Base-by-base conservation (phyloP, 1,284 basidiomycete species). In the Inonotus obliquus region DNA sequence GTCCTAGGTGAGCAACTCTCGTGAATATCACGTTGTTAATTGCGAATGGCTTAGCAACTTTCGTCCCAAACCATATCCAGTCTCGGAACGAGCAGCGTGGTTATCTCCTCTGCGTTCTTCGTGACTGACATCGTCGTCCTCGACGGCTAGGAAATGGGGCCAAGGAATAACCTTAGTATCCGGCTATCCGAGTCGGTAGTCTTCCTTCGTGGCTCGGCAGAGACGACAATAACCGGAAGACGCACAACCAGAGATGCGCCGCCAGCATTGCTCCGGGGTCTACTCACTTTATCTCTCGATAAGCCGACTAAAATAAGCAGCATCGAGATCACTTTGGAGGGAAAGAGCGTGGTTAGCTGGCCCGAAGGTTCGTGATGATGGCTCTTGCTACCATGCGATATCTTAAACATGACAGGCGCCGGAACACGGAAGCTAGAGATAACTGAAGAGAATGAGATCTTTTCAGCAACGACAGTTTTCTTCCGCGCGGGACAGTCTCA, bases 271-370 rank as follows among this genome's bases (percentile, higher is more conserved):
- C 79, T 99, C 35, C 82, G 96, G 44, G 96, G 95, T n/a, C 77
- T 98, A 11, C 80, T 98, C 62, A 89, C 87, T 1, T 78, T 99
- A 49, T 84, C 85, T 11, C 79, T 98, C 32, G 78, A 79, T 53
- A 96, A 96, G 71, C 86, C 95, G 0, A 94, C 87, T 44, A 87
- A 89, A 71, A 89, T 99, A 69, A 89, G 89, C 39, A 91, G 87
- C 68, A 96, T 99, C 62, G 83, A 87, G 59, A 79, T 97, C 51
- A 85, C 86, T 67, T 77, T 98, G 21, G 79, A 86, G 57, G 96
- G 92, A 5, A 89, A 81, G 65, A 77, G 83, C 5, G 73, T 74
- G 13, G 83, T 80, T 5, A 75, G 77, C 23, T 97, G 94, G 91
- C 89, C 91, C 3, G 94, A 98, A 81, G 92, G 94, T 94, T 67